phyloP scores from a whole-genome alignment of 305 asterid species.

The Fraxinus albicans region DNA sequence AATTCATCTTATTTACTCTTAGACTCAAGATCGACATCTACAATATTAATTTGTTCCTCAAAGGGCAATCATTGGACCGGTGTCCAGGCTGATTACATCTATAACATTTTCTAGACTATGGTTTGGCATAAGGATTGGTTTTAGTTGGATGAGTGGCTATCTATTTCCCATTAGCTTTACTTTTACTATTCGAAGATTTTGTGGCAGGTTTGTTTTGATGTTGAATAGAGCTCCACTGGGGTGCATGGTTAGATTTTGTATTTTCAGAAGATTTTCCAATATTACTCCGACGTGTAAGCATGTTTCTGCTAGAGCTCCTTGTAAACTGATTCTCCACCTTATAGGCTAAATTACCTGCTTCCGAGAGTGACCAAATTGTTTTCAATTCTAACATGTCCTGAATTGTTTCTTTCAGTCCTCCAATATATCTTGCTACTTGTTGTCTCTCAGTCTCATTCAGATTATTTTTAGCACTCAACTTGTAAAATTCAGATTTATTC shows the following conservation, averaged over 20 bases:
- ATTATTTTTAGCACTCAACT: background rate
- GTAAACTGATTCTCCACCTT: background rate
- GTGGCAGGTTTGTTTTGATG: background rate
- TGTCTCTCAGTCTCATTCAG: background rate
- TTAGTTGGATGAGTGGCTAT: background rate
- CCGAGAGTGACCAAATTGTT: background rate
- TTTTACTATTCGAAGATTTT: no score
- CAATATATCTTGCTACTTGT: background rate
- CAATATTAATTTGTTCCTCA: background rate
- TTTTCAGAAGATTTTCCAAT: background rate
- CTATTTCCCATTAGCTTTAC: background rate
- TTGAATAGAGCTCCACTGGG: background rate
- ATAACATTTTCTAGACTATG: background rate
- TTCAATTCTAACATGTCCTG: background rate
- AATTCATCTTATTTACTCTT: no score
- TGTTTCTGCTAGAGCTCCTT: background rate
- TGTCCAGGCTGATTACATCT: background rate
- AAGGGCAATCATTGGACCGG: background rate
- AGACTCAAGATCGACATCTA: no score
- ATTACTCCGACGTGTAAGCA: background rate
- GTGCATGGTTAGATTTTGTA: background rate
- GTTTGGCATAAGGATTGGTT: background rate
- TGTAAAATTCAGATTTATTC: no score
- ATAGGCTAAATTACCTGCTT: background rate
- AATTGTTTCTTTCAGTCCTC: background rate